Evolutionary conservation across 805 yeast genomes (phyloP).

Genomic region (Pichia rugopelliculosa): DNA sequence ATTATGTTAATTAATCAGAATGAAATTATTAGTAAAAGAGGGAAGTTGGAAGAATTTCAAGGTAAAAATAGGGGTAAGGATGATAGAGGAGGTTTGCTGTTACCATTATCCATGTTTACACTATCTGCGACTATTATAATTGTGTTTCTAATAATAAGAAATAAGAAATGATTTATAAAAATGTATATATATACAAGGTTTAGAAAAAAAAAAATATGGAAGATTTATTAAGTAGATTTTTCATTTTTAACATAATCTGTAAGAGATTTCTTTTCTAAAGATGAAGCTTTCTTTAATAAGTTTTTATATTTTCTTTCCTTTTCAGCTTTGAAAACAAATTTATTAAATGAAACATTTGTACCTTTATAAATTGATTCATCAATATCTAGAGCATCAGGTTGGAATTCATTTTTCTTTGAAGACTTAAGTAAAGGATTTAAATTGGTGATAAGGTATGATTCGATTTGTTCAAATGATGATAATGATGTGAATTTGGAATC

Average conservation of each 20-base stretch:
- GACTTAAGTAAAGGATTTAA: constrained; percentile 34
- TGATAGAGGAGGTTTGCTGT: constrained; percentile 20
- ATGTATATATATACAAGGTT: constrained; percentile 1
- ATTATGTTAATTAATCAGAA: constrained; percentile 64
- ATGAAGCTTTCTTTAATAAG: constrained; percentile 32
- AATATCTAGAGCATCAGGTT: constrained; percentile 66
- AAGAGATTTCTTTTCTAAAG: constrained; percentile 19
- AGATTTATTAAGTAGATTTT: not conserved
- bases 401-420: constrained; percentile 48
- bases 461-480: constrained; percentile 33
- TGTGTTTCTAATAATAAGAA: constrained; percentile 34
- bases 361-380: constrained; percentile 47
- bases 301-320: constrained; percentile 40
- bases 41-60: no score
- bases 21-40: constrained; percentile 22
- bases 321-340: constrained; percentile 39
- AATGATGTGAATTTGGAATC: constrained; percentile 42
- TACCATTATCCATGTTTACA: constrained; percentile 57
- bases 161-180: not conserved
- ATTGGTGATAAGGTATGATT: constrained; percentile 28
- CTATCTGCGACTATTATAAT: constrained; percentile 53
- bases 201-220: not conserved
- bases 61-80: not conserved
- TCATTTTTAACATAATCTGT: constrained; percentile 12
- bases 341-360: constrained; percentile 48